phyloP scores from a whole-genome alignment of 257 asterid species.

The Solanum ossicruentum region DNA sequence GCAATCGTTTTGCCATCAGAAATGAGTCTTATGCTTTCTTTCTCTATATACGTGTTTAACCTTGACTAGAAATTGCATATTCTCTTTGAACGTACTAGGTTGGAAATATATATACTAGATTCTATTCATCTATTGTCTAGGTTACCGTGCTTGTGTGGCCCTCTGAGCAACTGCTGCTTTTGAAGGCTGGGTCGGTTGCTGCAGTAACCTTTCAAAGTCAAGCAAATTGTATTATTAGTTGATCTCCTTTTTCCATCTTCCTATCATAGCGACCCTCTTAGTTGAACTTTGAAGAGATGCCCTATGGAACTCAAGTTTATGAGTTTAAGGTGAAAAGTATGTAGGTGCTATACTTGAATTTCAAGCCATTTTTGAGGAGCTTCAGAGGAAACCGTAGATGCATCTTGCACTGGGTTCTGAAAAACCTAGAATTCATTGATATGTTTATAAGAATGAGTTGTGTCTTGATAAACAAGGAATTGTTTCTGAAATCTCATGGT shows the following conservation, averaged over 20 bases:
- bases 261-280: neutral
- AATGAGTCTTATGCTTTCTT: neutral
- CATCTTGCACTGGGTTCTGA: neutral
- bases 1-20: neutral
- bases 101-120: neutral
- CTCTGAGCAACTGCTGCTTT: neutral
- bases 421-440: neutral
- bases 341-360: neutral
- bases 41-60: neutral
- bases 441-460: neutral
- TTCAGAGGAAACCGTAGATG: neutral
- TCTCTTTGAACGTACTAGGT: neutral
- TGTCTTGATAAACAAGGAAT: neutral
- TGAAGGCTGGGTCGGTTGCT: neutral
- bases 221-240: neutral
- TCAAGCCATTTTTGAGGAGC: neutral
- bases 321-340: neutral
- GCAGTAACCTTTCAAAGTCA: neutral
- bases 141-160: neutral
- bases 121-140: neutral
- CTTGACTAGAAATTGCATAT: neutral
- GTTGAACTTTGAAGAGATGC: neutral
- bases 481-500: neutral
- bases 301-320: neutral
- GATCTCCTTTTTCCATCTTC: neutral